Conservation (phyloP, 179 eudicot species). For the Actinidia chinensis region DNA sequence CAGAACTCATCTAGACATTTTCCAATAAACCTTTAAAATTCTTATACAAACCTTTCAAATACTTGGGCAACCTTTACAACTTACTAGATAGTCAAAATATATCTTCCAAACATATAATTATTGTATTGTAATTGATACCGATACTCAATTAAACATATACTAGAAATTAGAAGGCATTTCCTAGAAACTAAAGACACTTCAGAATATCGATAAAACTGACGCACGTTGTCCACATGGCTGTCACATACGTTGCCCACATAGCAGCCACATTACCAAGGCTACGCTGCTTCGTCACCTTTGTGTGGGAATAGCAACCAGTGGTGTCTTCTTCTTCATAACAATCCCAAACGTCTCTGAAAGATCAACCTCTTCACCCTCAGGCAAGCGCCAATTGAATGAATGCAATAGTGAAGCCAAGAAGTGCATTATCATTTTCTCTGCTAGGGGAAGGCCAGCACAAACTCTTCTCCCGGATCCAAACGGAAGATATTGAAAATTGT, state of each 20-base stretch:
- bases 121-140: neutral
- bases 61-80: no score
- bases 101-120: neutral
- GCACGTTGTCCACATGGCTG: no score
- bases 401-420: conserved; percentile 24
- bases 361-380: conserved; percentile 20
- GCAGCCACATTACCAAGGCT: neutral
- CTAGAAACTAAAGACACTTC: no score
- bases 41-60: no score
- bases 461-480: conserved; percentile 28
- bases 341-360: conserved; percentile 14
- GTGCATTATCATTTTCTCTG: conserved; percentile 25
- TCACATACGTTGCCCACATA: neutral
- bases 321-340: conserved; percentile 1
- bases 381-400: conserved; percentile 23
- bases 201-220: no score
- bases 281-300: neutral
- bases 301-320: neutral
- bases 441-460: conserved; percentile 24
- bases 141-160: neutral
- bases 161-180: no score
- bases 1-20: no score
- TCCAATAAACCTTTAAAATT: no score
- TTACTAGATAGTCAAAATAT: no score
- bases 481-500: conserved; percentile 23